Evolutionary conservation across 495 filamentous ascomycete genomes (phyloP).

Genomic region (Penicillium nucicola): DNA sequence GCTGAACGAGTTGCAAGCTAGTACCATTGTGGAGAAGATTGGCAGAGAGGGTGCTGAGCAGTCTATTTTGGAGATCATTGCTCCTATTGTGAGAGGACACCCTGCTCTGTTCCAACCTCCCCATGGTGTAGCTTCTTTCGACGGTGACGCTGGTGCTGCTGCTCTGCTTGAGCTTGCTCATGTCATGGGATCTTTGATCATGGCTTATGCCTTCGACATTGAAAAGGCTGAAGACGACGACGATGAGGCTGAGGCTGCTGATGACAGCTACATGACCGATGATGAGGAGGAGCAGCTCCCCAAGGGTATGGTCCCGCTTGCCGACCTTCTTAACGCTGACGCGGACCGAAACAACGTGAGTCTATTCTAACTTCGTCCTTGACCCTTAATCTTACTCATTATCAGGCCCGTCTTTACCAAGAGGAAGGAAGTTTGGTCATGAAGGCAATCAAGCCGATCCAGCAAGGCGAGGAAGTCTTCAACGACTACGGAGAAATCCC

Average conservation of each 20-base stretch:
- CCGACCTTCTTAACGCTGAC: constrained; percentile 91
- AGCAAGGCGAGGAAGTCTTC: constrained; percentile 73
- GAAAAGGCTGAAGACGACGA: constrained; percentile 53
- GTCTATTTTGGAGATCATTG: constrained; percentile 59
- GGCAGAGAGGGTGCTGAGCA: constrained; percentile 69
- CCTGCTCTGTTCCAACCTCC: constrained; percentile 43
- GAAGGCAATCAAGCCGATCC: constrained; percentile 62
- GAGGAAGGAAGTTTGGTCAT: constrained; percentile 62
- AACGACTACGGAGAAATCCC: constrained; percentile 90
- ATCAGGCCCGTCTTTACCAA: constrained; percentile 65
- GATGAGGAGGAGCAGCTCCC: constrained; percentile 61
- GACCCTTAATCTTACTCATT: constrained; percentile 8
- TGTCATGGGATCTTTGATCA: constrained; percentile 79
- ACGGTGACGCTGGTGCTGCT: constrained; percentile 43
- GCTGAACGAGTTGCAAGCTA: constrained; percentile 70
- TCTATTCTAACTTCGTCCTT: neutral
- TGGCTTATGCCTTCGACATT: constrained; percentile 94
- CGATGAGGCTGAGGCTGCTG: constrained; percentile 50
- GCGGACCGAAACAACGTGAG: constrained; percentile 74
- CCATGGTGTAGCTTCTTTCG: constrained; percentile 49
- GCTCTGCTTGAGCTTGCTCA: constrained; percentile 63
- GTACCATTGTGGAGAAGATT: constrained; percentile 73
- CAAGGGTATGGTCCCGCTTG: constrained; percentile 90
- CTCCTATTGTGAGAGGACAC: constrained; percentile 55
- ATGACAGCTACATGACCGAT: constrained; percentile 65